phyloP scores from a whole-genome alignment of 2,329 filamentous ascomycete genomes.

The Trichoderma koningiopsis region DNA sequence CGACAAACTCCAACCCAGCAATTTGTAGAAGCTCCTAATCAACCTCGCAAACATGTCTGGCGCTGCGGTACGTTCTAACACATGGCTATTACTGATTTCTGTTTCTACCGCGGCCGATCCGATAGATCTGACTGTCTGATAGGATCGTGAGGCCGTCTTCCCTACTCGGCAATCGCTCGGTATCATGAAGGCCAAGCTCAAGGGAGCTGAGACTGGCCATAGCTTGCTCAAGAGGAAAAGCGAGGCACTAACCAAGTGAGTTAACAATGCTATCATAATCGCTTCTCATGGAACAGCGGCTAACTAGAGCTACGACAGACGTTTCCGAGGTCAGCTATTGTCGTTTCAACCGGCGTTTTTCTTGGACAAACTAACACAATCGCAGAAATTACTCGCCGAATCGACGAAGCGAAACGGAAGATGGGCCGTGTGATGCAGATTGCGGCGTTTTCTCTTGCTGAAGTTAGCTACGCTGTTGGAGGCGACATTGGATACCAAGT shows the following conservation, averaged over 20 bases:
- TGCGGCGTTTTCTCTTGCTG: slow-evolving; percentile 93
- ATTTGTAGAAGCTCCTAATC: slow-evolving; percentile 1
- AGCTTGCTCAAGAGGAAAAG: slow-evolving; percentile 96
- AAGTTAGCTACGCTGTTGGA: slow-evolving; percentile 95
- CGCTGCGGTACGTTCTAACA: slow-evolving; percentile 33
- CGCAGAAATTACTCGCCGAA: slow-evolving; percentile 89
- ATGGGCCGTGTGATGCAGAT: slow-evolving; percentile 99
- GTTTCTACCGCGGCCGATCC: neutral
- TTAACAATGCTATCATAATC: slow-evolving; percentile 20
- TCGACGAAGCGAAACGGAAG: slow-evolving; percentile 98
- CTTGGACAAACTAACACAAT: neutral
- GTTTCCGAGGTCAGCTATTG: slow-evolving; percentile 71
- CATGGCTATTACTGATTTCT: neutral
- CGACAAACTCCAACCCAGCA: neutral
- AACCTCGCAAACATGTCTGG: slow-evolving; percentile 37
- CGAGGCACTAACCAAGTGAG: slow-evolving; percentile 94
- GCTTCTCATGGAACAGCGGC: slow-evolving; percentile 14
- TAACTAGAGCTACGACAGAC: slow-evolving; percentile 52
- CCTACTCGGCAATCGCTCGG: slow-evolving; percentile 96
- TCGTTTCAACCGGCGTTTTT: slow-evolving; percentile 13
- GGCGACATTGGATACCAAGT: slow-evolving; percentile 97
- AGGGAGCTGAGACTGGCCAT: slow-evolving; percentile 88
- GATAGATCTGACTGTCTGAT: slow-evolving; percentile 27
- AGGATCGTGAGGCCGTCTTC: slow-evolving; percentile 97
- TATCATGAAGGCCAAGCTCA: slow-evolving; percentile 97